Percentiles rank a stretch among this genome's conserved stretches.
phyloP scores from a whole-genome alignment of 306 rosid species.

The Macrotyloma uniflorum region DNA sequence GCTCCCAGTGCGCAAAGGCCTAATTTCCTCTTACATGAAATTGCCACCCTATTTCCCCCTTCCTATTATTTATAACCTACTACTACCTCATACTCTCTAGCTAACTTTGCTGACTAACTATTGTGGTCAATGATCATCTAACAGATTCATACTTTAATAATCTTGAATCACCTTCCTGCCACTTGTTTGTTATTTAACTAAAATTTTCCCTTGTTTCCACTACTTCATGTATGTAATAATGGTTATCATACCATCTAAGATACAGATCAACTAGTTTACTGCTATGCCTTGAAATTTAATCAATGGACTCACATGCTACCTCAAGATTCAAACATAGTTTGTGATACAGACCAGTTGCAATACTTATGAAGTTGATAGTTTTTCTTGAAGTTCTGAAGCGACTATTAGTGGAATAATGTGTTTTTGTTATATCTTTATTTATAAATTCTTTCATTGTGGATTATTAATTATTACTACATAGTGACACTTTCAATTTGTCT shows the following conservation, averaged over 20 bases:
- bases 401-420: neutral
- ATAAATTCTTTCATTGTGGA: slow-evolving; percentile 7
- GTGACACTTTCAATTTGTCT: slow-evolving; percentile 30
- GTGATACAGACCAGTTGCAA: slow-evolving; percentile 7
- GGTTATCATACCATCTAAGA: neutral
- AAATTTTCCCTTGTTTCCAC: neutral
- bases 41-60: neutral
- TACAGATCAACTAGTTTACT: neutral
- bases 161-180: slow-evolving; percentile 16
- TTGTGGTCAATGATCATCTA: neutral
- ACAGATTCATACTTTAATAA: slow-evolving; percentile 14
- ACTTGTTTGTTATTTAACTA: neutral
- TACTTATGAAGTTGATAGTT: neutral
- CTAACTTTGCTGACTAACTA: neutral
- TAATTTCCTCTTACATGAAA: neutral
- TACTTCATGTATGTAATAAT: neutral
- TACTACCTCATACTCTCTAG: neutral
- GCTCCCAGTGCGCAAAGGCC: neutral
- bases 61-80: neutral
- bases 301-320: neutral
- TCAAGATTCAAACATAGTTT: neutral
- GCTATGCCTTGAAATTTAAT: slow-evolving; percentile 16
- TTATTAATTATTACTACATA: neutral
- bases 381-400: slow-evolving; percentile 10
- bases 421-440: neutral